Base-by-base conservation (phyloP, 306 rosid genomes). In the Mimosa bimucronata region DNA sequence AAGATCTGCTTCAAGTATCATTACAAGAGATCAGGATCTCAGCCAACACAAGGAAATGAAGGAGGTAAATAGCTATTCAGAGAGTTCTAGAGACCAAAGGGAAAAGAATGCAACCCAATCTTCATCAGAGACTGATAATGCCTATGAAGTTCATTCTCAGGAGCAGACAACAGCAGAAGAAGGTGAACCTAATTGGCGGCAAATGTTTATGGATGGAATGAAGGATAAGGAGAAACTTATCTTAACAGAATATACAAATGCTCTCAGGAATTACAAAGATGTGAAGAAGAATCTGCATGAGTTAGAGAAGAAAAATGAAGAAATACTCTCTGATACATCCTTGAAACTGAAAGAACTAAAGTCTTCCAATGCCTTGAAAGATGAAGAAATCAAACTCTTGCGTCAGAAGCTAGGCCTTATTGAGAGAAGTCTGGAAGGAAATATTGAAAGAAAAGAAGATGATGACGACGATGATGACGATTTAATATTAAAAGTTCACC, bases 121-220 rank as follows among this genome's bases (percentile, higher is more conserved):
- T 80, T 73, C 79, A 73, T 18, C 64, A 10, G 77, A 48, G 82
- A 71, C 74, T 48, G 28, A n/a, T 8, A 53, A 53, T n/a, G 61
- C 61, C 28, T 11, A 8, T 8, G 64, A 57, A 57, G 64, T 57
- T 57, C 64, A 89, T 76, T 34, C 74, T 15, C 66, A 41, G 75
- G 86, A 82, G 60, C 62, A 66, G 58, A 74, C 21, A 72, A 45
- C 73, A n/a, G 16, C 30, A 67, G 38, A 73, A 74, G 90, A 86
- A 68, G 95, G 88, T 42, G 98, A 90, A 73, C 99, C 90, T 78
- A 89, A 96, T 81, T 93, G 97, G 99, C 88, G 40, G 80, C 55
- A 87, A 61, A 65, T 93, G 92, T 93, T 88, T 77, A 55, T 81
- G 76, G 81, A 73, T 66, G 99, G 98, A 83, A 74, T 96, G 84